Base-by-base conservation (phyloP, 768 basidiomycete genomes). In the Termitomyces sp. region DNA sequence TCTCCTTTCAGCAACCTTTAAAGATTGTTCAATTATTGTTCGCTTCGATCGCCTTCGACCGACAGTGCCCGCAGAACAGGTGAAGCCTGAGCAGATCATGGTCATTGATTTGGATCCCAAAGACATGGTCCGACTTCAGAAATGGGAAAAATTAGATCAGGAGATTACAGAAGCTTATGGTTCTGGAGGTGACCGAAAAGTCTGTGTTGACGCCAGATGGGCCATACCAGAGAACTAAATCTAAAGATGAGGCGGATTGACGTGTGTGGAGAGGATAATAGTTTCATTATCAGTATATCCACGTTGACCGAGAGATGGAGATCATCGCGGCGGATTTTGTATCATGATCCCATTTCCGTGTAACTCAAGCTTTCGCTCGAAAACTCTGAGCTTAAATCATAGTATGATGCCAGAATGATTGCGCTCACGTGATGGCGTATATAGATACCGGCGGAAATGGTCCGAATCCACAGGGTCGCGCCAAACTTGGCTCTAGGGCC, bases 91-190 rank as follows among this genome's bases (percentile, higher is more conserved):
- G 12, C 73, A 75, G 17, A 80, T 91, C 32, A 87, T 83, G 36
- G 76, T 94, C 40, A 92, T 98, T 66, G 96, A 98, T 72, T 75
- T 97, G 52, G 96, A 96, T 72, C 79, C 86, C 59, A 98, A 98
- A 75, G 79, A 82, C 53, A 74, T 90, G 66, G 70, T 74, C 32
- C 83, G 86, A 67, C 69, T 98, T 57, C 71, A 67, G 43, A 82
- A 82, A 65, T 98, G 94, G 94, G 81, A 81, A 63, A 76, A 81
- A 60, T 73, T 94, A 63, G 96, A 98, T 73, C 69, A 72, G 57
- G 79, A 82, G 63, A 92, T 98, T 62, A 83, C 83, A 0, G 61
- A 71, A 47, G 67, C 73, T 40, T 87, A 86, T 67, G 50, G 68
- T 34, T 58, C 46, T 12, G 66, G 64, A 43, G 65, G 65, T n/a